Conservation (phyloP, 2,329 filamentous ascomycete species). For the Claviceps purpurea region DNA sequence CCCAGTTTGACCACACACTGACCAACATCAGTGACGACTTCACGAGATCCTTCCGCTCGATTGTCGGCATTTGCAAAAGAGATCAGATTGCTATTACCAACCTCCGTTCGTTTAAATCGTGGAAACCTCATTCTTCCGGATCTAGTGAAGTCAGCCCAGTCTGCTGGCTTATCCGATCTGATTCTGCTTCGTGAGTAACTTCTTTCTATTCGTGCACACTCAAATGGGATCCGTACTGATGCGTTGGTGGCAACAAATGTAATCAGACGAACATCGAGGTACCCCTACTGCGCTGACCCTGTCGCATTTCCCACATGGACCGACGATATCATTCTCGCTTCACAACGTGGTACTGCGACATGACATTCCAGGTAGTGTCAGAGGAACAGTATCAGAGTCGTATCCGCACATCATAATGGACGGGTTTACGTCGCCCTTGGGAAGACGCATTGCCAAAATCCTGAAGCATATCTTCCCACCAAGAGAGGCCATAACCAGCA, state of each 20-base stretch:
- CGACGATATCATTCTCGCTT: conserved; percentile 65
- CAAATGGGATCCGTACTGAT: not conserved
- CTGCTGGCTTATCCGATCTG: conserved; percentile 70
- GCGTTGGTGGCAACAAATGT: not conserved
- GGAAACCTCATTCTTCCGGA: conserved; percentile 82
- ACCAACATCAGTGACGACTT: conserved; percentile 61
- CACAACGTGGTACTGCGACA: conserved; percentile 88
- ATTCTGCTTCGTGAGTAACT: conserved; percentile 48
- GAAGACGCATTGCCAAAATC: conserved; percentile 73
- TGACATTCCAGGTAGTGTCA: conserved; percentile 78
- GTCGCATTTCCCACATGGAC: conserved; percentile 78
- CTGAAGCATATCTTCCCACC: conserved; percentile 92
- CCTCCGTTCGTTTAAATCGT: conserved; percentile 76
- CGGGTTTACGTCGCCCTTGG: conserved; percentile 71
- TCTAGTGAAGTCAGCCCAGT: conserved; percentile 67
- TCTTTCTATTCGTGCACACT: not conserved
- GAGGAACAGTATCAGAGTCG: conserved; percentile 79
- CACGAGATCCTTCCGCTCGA: conserved; percentile 71
- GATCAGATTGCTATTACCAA: conserved; percentile 70
- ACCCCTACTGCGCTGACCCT: conserved; percentile 82
- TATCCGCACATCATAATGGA: conserved; percentile 96
- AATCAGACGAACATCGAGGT: conserved; percentile 60
- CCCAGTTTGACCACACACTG: not conserved
- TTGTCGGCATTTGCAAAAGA: conserved; percentile 89
- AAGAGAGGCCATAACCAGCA: conserved; percentile 57